phyloP scores from a whole-genome alignment of 73 alveolate species.

The Symbiodinium pilosum region DNA sequence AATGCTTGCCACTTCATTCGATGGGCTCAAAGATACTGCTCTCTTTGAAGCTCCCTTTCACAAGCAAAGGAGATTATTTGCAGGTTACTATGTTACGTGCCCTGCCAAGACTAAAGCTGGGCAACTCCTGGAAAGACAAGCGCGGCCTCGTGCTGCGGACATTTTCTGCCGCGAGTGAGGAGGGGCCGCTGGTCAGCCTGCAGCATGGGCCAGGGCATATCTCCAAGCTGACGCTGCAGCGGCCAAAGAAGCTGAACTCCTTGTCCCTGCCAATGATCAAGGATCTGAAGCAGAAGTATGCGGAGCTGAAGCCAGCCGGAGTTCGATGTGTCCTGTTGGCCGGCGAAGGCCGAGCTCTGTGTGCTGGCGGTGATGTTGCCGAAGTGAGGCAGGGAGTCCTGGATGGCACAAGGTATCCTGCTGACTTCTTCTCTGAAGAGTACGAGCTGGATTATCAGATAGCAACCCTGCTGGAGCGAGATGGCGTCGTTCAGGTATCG shows the following conservation, averaged over 20 bases:
- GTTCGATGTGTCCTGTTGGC: neutral
- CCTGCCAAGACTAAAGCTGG: conserved; percentile 6
- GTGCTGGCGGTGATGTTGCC: conserved; percentile 87
- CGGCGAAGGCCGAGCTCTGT: conserved; percentile 76
- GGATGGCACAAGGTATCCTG: conserved; percentile 74
- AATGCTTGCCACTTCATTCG: no score
- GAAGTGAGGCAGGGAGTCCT: conserved; percentile 72
- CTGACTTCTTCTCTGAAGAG: conserved; percentile 77
- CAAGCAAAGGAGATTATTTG: neutral
- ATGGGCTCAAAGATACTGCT: neutral
- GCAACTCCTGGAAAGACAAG: neutral
- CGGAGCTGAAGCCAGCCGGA: neutral
- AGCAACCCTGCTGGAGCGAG: conserved; percentile 54
- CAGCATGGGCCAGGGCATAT: neutral
- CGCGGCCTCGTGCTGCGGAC: neutral
- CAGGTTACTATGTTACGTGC: neutral
- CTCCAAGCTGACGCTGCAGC: conserved; percentile 34
- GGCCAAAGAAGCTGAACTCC: conserved; percentile 75
- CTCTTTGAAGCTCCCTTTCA: neutral
- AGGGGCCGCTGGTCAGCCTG: neutral
- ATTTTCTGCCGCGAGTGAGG: neutral
- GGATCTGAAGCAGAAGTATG: conserved; percentile 23
- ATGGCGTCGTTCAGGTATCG: conserved; percentile 24
- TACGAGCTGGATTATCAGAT: conserved; percentile 42
- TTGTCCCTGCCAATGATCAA: conserved; percentile 68